Percentiles rank a stretch among this genome's conserved stretches.
phyloP scores from a whole-genome alignment of 805 yeast genomes.

The Limtongozyma cylindracea region DNA sequence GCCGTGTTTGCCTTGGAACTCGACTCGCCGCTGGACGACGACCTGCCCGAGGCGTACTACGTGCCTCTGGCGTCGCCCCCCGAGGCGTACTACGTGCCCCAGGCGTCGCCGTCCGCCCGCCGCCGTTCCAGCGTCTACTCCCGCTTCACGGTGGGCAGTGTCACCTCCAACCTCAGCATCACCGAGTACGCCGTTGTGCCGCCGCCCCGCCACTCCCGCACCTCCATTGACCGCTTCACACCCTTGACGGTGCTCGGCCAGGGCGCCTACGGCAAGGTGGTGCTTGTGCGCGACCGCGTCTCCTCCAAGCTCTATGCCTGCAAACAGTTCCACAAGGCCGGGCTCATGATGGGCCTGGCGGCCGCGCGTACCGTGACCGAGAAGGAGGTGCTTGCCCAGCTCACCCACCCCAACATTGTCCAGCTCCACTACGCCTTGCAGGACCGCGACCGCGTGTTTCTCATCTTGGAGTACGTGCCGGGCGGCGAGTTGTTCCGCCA shows the following conservation, averaged over 20 bases:
- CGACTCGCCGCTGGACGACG: too few relatives aligned
- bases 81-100: too few relatives aligned
- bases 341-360: conserved; percentile 2
- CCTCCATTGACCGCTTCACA: conserved; percentile 13
- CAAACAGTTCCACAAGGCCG: conserved; percentile 13
- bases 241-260: conserved; percentile 16
- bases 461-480: conserved; percentile 16
- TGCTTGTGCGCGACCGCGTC: conserved; percentile 11
- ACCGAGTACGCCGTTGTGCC: too few relatives aligned
- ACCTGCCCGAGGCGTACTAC: too few relatives aligned
- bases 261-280: conserved; percentile 18
- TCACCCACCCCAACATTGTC: conserved; percentile 14
- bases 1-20: too few relatives aligned
- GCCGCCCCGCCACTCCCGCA: too few relatives aligned
- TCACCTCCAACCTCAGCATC: too few relatives aligned
- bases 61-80: too few relatives aligned
- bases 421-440: conserved; percentile 18
- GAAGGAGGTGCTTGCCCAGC: conserved; percentile 3
- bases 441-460: conserved; percentile 15
- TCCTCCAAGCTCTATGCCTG: conserved; percentile 16
- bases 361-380: conserved; percentile 5
- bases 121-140: too few relatives aligned
- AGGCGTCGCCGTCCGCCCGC: too few relatives aligned
- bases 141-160: too few relatives aligned
- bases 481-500: conserved; percentile 21